phyloP scores from a whole-genome alignment of 2,329 filamentous ascomycete species.

The Xylogone sp. region DNA sequence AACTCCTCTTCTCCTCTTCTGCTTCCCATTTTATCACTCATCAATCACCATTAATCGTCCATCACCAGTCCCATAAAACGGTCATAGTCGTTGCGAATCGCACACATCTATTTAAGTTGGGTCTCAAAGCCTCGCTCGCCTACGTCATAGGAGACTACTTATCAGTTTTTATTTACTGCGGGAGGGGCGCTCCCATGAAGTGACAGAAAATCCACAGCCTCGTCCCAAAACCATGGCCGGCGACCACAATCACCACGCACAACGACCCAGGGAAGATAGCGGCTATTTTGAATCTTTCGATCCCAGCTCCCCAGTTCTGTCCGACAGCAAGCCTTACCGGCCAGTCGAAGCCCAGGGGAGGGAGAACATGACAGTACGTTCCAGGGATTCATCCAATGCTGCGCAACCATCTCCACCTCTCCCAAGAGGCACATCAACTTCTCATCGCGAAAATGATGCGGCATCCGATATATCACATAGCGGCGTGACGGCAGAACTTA shows the following conservation, averaged over 20 bases:
- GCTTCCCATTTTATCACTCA: background rate
- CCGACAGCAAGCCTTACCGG: conserved; percentile 17
- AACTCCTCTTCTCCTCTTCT: background rate
- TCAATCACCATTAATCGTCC: background rate
- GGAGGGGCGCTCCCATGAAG: background rate
- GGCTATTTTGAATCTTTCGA: background rate
- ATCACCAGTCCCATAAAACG: background rate
- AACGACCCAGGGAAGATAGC: background rate
- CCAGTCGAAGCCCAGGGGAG: conserved; percentile 18
- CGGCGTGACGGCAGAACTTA: conserved; percentile 54
- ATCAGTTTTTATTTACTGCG: background rate
- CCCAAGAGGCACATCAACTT: conserved; percentile 14
- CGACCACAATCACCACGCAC: conserved; percentile 3
- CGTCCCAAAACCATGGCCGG: conserved; percentile 16
- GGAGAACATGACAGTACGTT: conserved; percentile 2
- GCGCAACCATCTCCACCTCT: conserved; percentile 16
- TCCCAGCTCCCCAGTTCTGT: background rate
- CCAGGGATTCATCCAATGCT: conserved; percentile 12
- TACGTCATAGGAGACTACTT: background rate
- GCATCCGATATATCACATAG: conserved; percentile 16
- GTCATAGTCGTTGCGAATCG: background rate
- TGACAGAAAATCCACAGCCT: background rate
- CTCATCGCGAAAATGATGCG: background rate
- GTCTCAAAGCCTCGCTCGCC: background rate
- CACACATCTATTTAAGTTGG: background rate